Base-by-base conservation (phyloP, 1,284 basidiomycete species). In the Austropuccinia psidii region DNA sequence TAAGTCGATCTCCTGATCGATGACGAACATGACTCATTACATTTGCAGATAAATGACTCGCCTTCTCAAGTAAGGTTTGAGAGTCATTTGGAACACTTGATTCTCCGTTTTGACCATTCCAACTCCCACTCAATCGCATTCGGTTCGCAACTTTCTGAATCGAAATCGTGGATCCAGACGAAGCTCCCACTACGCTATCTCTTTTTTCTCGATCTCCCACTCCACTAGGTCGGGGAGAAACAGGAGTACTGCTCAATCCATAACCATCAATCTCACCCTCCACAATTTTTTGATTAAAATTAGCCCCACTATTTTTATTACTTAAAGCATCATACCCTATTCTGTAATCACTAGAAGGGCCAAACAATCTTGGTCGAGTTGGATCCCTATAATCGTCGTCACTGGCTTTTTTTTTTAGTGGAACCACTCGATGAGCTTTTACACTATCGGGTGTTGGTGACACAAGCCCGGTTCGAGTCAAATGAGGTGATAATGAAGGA, bases 371-470 rank as follows among this genome's bases (percentile, higher is more conserved):
- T n/a, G n/a, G n/a, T n/a, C n/a, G n/a, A n/a, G n/a, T n/a, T n/a
- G n/a, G n/a, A n/a, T n/a, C n/a, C n/a, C n/a, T 39, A 54, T 17
- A 27, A 31, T 54, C n/a, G 35, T 54, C 65, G 55, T 67, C 65
- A 50, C 65, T 67, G 13, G 65, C 65, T 50, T 67, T 67, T 39
- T 52, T 67, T 27, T 67, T 67, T 50, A 67, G 31, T 41, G 47
- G 15, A n/a, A 13, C 35, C 31, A 13, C 19, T 33, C 65, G 65
- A 27, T 54, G 27, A 21, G 47, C n/a, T 31, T 67, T 67, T 29
- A 67, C 6, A 24, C 65, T 67, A 37, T 67, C 65, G 15, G 55
- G 47, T n/a, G n/a, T n/a, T n/a, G n/a, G n/a, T n/a, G n/a, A n/a
- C n/a, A n/a, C n/a, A n/a, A n/a, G n/a, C n/a, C n/a, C n/a, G n/a